These are phyloP conservation scores for Pichiaceae sp. DNA, from an alignment of 1,139 yeast genomes.

Conservation along the genomic window DNA sequence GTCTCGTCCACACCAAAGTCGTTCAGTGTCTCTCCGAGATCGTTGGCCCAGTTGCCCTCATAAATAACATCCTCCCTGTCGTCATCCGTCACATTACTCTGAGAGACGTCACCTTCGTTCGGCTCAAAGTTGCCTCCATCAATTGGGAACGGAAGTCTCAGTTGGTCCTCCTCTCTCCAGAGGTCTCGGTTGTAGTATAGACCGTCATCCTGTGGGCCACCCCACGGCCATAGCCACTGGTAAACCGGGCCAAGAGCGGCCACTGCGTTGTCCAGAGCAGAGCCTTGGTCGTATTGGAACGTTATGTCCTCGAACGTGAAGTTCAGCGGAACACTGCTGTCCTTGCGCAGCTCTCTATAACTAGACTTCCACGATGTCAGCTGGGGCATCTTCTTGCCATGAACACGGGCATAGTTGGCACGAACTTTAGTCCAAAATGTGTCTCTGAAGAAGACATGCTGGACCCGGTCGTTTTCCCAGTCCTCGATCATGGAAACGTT, in stretches of 20 bases:
- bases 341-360: constrained; percentile 13
- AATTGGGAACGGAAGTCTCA: constrained; percentile 81
- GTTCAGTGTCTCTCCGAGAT: constrained; percentile 68
- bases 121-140: constrained; percentile 50
- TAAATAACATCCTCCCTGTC: constrained; percentile 12
- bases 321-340: constrained; percentile 20
- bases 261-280: constrained; percentile 44
- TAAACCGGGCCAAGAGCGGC: constrained; percentile 49
- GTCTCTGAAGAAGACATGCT: constrained; percentile 48
- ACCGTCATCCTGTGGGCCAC: constrained; percentile 47
- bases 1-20: constrained; percentile 88
- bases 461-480: constrained; percentile 87
- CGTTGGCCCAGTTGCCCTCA: constrained; percentile 51
- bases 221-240: constrained; percentile 68
- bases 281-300: constrained; percentile 74
- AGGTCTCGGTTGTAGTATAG: constrained; percentile 39
- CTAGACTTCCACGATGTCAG: constrained; percentile 38
- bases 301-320: constrained; percentile 50
- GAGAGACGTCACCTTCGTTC: constrained; percentile 9
- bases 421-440: constrained; percentile 44
- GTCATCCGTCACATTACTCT: constrained; percentile 4
- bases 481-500: constrained; percentile 91
- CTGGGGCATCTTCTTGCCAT: constrained; percentile 34
- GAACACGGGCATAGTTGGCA: constrained; percentile 35
- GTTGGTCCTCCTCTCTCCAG: constrained; percentile 47